Conservation (phyloP, 75 land plant species). For the Picea glauca region DNA sequence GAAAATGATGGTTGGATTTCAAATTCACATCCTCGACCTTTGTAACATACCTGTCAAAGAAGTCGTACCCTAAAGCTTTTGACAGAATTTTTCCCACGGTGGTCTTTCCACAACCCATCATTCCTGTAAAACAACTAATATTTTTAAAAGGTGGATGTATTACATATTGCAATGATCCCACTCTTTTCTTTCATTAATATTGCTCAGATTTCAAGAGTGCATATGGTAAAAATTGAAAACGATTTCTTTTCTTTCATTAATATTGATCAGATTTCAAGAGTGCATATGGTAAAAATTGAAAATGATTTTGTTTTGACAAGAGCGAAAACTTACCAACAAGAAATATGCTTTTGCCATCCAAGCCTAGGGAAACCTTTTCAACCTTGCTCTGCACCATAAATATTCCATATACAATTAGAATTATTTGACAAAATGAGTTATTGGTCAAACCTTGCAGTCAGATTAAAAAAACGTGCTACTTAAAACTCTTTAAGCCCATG, state of each 20-base stretch:
- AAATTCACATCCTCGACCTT: not conserved
- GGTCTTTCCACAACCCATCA: slow-evolving; percentile 94
- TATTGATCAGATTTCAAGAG: not conserved
- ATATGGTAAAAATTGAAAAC: too few species aligned
- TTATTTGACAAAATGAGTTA: not conserved
- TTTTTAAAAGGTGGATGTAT: not conserved
- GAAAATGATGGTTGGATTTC: not conserved
- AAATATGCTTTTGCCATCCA: slow-evolving; percentile 40
- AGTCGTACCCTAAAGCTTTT: slow-evolving; percentile 64
- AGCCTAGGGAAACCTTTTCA: slow-evolving; percentile 25
- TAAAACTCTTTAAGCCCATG: not conserved
- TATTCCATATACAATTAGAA: not conserved
- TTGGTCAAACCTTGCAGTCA: not conserved
- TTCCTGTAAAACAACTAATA: slow-evolving; percentile 41
- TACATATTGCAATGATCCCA: not conserved
- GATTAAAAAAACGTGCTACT: not conserved
- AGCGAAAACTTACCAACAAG: slow-evolving; percentile 40
- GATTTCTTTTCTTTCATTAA: not conserved
- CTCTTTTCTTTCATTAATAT: not conserved
- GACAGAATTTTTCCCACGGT: slow-evolving; percentile 83
- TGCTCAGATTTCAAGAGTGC: not conserved
- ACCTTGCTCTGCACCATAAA: slow-evolving; percentile 28
- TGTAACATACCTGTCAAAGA: slow-evolving; percentile 68
- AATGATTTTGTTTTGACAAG: not conserved
- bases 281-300: not conserved